Evolutionary conservation across 164 flowering plant species (phyloP).

Genomic region (Chimonanthus salicifolius): DNA sequence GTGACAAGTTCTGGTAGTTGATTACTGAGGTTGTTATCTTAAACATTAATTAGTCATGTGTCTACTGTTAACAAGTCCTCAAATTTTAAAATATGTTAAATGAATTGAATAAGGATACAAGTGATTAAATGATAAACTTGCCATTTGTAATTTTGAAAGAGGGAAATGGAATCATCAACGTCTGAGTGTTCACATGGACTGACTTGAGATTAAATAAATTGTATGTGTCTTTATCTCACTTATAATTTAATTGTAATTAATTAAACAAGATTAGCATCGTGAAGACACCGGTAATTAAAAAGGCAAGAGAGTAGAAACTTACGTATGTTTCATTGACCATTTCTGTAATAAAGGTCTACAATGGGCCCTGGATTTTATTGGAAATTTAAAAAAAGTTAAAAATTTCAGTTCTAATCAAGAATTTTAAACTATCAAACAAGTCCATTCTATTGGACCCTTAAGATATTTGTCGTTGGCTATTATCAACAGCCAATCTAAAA

Average conservation of each 20-base stretch:
- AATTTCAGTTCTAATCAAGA: no score
- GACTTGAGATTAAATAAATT: background rate
- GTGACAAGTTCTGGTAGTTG: background rate
- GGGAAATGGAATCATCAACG: background rate
- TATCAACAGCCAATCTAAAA: no score
- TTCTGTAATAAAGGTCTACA: no score
- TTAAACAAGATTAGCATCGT: background rate
- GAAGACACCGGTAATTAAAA: background rate
- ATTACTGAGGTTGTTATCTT: background rate
- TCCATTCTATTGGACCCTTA: no score
- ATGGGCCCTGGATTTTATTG: no score
- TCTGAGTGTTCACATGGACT: conserved; percentile 5
- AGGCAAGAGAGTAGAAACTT: background rate
- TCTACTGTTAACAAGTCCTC: background rate
- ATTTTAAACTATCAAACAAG: no score
- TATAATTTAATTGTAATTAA: background rate
- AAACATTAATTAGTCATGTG: background rate
- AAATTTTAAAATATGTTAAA: background rate
- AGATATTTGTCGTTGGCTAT: no score
- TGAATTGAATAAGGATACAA: background rate
- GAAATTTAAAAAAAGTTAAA: no score
- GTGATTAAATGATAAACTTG: background rate
- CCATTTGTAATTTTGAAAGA: no score
- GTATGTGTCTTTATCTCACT: background rate
- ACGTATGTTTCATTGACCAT: conserved; percentile 1